phyloP scores from a whole-genome alignment of 768 basidiomycete genomes.

The Kwoniella europaea region DNA sequence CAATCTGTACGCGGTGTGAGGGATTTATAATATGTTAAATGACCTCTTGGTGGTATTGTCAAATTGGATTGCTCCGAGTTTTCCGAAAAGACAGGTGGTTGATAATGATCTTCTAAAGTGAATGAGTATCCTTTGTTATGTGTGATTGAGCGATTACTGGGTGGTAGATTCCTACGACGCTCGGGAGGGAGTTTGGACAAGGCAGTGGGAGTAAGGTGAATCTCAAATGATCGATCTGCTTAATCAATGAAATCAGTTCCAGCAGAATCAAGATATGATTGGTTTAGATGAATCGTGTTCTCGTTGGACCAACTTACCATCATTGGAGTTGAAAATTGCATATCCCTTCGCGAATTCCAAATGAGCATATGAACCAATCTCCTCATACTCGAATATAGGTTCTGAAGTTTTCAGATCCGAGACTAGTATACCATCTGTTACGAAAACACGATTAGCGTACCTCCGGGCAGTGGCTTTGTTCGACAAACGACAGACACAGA shows the following conservation, averaged over 20 bases:
- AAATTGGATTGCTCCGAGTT: no score
- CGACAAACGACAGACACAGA: neutral
- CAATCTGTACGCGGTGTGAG: constrained; percentile 38
- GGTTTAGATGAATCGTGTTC: neutral
- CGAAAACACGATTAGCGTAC: neutral
- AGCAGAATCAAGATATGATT: neutral
- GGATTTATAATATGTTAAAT: constrained; percentile 35
- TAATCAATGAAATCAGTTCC: neutral
- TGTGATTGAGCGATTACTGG: constrained; percentile 7
- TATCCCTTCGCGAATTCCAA: constrained; percentile 44
- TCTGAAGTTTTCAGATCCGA: constrained; percentile 26
- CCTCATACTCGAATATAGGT: constrained; percentile 26
- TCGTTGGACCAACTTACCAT: constrained; percentile 24
- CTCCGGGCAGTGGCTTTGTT: neutral
- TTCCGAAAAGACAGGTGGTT: no score
- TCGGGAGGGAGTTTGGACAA: constrained; percentile 15
- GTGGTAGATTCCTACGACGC: constrained; percentile 1
- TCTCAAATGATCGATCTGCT: constrained; percentile 31
- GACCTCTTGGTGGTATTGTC: constrained; percentile 35
- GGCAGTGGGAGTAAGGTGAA: constrained; percentile 41
- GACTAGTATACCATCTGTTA: constrained; percentile 34
- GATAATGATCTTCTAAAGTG: constrained; percentile 1
- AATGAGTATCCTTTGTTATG: constrained; percentile 21
- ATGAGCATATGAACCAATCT: constrained; percentile 34
- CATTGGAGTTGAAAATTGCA: constrained; percentile 38